Conservation (phyloP, 768 basidiomycete genomes). For the Rhizopogon roseolus region DNA sequence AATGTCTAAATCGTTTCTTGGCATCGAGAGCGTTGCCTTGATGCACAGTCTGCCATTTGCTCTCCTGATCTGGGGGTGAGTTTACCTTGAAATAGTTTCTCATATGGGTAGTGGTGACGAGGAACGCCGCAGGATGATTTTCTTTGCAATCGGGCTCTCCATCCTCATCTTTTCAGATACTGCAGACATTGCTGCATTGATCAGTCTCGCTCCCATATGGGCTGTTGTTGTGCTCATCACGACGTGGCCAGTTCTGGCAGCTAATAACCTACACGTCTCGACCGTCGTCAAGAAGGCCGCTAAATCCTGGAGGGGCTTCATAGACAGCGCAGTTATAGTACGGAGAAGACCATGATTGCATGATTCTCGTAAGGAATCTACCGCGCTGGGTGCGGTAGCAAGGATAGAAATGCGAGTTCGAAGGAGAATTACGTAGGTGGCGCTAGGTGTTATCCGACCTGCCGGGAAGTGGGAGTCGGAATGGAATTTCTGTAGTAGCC, state of each 20-base stretch:
- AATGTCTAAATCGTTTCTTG: constrained; percentile 8
- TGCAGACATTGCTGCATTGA: neutral
- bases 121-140: constrained; percentile 4
- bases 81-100: neutral
- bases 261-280: neutral
- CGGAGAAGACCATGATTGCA: neutral
- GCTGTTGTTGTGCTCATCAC: neutral
- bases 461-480: too few relatives aligned
- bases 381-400: too few relatives aligned
- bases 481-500: too few relatives aligned
- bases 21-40: constrained; percentile 25
- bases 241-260: neutral
- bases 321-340: neutral
- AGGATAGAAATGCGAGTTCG: too few relatives aligned
- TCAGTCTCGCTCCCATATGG: constrained; percentile 3
- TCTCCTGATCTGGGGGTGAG: constrained; percentile 28
- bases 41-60: constrained; percentile 29
- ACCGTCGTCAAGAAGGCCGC: neutral
- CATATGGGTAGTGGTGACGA: neutral
- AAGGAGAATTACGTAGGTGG: too few relatives aligned
- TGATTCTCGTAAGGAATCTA: too few relatives aligned
- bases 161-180: constrained; percentile 3
- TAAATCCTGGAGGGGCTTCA: neutral
- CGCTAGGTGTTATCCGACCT: too few relatives aligned
- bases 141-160: constrained; percentile 6